A percentile compares a stretch with the other conserved stretches of the same genome.
phyloP scores from a whole-genome alignment of 2,329 filamentous ascomycete species.

The Botrytis tulipae region DNA sequence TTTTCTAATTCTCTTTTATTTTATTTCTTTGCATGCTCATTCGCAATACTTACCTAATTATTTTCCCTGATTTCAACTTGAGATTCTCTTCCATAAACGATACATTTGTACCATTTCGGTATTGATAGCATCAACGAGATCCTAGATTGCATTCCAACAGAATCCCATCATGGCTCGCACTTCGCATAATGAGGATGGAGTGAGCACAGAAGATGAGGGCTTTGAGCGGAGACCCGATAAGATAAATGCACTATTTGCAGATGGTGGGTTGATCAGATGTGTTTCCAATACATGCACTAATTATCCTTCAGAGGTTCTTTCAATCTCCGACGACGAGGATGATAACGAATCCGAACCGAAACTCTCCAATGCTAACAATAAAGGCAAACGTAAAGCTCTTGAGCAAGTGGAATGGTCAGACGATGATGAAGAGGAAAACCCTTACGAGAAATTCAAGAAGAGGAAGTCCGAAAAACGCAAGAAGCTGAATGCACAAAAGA shows the following conservation, averaged over 20 bases:
- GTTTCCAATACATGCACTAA: slow-evolving; percentile 19
- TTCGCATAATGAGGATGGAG: background rate
- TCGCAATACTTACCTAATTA: background rate
- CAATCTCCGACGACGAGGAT: slow-evolving; percentile 23
- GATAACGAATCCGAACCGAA: slow-evolving; percentile 28
- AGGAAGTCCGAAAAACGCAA: slow-evolving; percentile 54
- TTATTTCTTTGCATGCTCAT: background rate
- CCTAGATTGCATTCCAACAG: background rate
- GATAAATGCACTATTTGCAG: background rate
- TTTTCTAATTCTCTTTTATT: background rate
- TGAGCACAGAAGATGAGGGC: background rate
- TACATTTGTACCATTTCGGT: background rate
- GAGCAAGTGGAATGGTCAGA: slow-evolving; percentile 50
- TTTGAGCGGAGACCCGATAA: slow-evolving; percentile 7
- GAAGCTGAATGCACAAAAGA: slow-evolving; percentile 48
- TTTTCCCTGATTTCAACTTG: background rate
- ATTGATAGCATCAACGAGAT: background rate
- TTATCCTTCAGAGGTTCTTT: slow-evolving; percentile 27
- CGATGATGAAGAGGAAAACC: slow-evolving; percentile 52
- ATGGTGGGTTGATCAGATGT: background rate
- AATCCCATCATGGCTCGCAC: background rate
- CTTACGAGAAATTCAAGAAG: slow-evolving; percentile 64
- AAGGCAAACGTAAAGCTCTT: slow-evolving; percentile 32
- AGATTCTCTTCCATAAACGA: background rate
- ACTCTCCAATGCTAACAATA: slow-evolving; percentile 24